Conservation (phyloP, 768 basidiomycete genomes). For the Cubamyces sp. region DNA sequence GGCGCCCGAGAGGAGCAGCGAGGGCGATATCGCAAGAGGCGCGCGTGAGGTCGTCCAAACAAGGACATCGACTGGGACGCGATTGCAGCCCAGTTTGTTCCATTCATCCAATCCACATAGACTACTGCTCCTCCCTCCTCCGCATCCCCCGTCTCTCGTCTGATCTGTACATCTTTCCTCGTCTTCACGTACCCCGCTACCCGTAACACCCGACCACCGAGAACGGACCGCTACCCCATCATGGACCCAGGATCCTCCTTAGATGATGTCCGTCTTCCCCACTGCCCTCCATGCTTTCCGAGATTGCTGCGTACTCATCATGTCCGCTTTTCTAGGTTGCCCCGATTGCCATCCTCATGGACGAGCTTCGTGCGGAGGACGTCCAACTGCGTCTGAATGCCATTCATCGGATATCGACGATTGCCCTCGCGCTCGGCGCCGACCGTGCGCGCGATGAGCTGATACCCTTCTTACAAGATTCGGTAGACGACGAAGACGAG, state of each 20-base stretch:
- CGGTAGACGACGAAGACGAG: conserved; percentile 99
- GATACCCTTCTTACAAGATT: conserved; percentile 96
- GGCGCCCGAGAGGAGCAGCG: conserved; percentile 13
- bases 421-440: conserved; percentile 93
- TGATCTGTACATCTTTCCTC: background rate
- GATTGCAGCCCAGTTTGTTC: conserved; percentile 21
- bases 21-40: conserved; percentile 9
- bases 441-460: conserved; percentile 95
- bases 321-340: conserved; percentile 60
- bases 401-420: conserved; percentile 96
- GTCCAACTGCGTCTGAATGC: conserved; percentile 95
- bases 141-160: background rate
- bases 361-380: conserved; percentile 97
- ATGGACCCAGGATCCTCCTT: conserved; percentile 70
- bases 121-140: background rate
- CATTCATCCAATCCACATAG: conserved; percentile 17
- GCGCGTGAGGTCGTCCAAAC: conserved; percentile 22
- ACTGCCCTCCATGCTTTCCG: background rate
- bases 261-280: conserved; percentile 62
- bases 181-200: too few relatives aligned
- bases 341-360: conserved; percentile 96
- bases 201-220: background rate
- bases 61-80: conserved; percentile 24
- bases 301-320: background rate
- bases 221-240: conserved; percentile 27